Conservation (phyloP, 306 rosid species). For the Senna siamea region DNA sequence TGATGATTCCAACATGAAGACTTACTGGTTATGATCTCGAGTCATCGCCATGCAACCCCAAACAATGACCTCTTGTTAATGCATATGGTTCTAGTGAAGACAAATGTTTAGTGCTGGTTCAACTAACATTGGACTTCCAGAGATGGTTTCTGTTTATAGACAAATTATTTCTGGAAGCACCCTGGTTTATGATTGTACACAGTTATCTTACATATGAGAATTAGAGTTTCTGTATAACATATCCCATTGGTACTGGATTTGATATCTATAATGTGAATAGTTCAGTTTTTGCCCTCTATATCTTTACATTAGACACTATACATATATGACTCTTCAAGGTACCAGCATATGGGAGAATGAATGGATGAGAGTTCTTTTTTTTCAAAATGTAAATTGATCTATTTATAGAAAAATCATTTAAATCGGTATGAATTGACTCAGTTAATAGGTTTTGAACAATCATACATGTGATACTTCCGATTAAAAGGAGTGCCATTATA, state of each 20-base stretch:
- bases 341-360: too few species aligned
- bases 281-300: conserved; percentile 16
- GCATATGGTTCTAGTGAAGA: background rate
- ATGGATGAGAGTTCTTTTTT: too few species aligned
- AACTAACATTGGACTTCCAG: conserved; percentile 51
- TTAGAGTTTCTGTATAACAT: conserved; percentile 30
- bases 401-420: too few species aligned
- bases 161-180: conserved; percentile 45
- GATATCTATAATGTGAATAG: conserved; percentile 52
- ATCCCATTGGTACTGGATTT: conserved; percentile 34
- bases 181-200: conserved; percentile 42
- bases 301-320: background rate
- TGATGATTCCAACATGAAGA: conserved; percentile 55
- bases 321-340: too few species aligned
- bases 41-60: background rate
- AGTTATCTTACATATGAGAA: conserved; percentile 28
- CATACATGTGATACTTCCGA: too few species aligned
- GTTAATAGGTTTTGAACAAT: too few species aligned
- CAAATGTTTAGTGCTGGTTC: conserved; percentile 41
- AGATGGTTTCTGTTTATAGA: conserved; percentile 54
- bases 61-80: conserved; percentile 20
- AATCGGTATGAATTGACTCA: too few species aligned
- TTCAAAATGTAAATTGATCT: too few species aligned
- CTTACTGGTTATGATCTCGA: conserved; percentile 59
- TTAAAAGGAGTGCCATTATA: too few species aligned